Evolutionary conservation across 2,329 filamentous ascomycete species (phyloP).

Genomic region (Trichoderma harzianum): DNA sequence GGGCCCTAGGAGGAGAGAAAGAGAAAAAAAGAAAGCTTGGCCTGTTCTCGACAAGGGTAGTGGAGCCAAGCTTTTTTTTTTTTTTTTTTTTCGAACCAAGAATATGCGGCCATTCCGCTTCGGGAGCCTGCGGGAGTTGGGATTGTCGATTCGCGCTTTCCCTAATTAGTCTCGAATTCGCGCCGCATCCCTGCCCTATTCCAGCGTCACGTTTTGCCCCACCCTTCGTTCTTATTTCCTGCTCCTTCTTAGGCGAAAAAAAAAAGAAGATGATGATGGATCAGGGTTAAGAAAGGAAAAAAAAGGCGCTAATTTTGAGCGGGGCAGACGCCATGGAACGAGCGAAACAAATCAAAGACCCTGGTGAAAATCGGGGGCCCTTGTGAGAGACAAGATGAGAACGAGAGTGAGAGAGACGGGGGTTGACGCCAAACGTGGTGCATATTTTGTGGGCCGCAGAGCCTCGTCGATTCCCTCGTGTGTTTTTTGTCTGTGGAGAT

Average conservation of each 20-base stretch:
- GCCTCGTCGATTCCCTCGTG: conserved; percentile 13
- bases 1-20: not conserved
- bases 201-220: not conserved
- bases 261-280: not conserved
- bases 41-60: not conserved
- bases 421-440: conserved; percentile 1
- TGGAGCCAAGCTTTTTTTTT: not conserved
- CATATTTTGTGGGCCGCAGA: conserved; percentile 18
- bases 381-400: not conserved
- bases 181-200: conserved; percentile 6
- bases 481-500: not conserved
- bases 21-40: not conserved
- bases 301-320: not conserved
- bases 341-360: not conserved
- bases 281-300: not conserved
- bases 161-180: conserved; percentile 1
- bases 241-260: not conserved
- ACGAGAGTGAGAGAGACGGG: not conserved
- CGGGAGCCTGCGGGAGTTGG: not conserved
- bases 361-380: conserved; percentile 4
- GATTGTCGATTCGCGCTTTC: conserved; percentile 10
- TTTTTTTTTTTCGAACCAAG: not conserved
- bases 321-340: not conserved
- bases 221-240: not conserved
- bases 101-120: not conserved